Percentiles rank a stretch among this genome's conserved stretches.
Conservation (phyloP, 495 filamentous ascomycete genomes). For the Penicillium tannophilum region DNA sequence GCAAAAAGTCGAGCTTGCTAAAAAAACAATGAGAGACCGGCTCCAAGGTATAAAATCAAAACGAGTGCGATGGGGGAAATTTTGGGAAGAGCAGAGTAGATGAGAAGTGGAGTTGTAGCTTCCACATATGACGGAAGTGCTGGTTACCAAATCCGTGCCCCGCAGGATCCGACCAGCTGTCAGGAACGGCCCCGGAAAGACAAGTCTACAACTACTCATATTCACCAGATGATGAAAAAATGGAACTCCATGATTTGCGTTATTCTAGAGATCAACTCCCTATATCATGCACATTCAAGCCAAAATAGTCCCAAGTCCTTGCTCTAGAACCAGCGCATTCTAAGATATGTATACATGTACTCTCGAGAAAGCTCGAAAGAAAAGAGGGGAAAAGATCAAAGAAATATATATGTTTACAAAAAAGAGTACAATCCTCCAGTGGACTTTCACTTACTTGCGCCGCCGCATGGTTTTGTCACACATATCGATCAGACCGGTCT, state of each 20-base stretch:
- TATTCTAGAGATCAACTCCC: neutral
- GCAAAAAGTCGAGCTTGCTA: conserved; percentile 13
- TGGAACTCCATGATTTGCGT: neutral
- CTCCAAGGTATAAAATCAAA: conserved; percentile 12
- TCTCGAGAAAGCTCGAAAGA: conserved; percentile 14
- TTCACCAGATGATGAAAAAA: neutral
- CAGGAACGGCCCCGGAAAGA: conserved; percentile 22
- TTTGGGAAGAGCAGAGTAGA: conserved; percentile 12
- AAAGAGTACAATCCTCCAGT: conserved; percentile 12
- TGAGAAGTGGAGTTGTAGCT: conserved; percentile 32
- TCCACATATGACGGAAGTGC: conserved; percentile 25
- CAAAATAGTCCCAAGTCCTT: conserved; percentile 5
- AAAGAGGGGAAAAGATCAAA: conserved; percentile 15
- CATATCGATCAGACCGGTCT: conserved; percentile 88
- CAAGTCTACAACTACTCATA: no score
- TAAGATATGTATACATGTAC: conserved; percentile 28
- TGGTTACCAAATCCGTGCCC: conserved; percentile 14
- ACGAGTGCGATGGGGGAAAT: conserved; percentile 3
- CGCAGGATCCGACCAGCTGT: conserved; percentile 31
- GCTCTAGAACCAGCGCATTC: conserved; percentile 12
- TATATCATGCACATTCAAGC: neutral
- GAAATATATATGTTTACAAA: conserved; percentile 27
- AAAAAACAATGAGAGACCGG: conserved; percentile 24
- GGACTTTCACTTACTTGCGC: conserved; percentile 62
- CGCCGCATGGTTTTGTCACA: conserved; percentile 88